Conservation (phyloP, 2,329 filamentous ascomycete species). For the Emmonsiellopsis sp. region DNA sequence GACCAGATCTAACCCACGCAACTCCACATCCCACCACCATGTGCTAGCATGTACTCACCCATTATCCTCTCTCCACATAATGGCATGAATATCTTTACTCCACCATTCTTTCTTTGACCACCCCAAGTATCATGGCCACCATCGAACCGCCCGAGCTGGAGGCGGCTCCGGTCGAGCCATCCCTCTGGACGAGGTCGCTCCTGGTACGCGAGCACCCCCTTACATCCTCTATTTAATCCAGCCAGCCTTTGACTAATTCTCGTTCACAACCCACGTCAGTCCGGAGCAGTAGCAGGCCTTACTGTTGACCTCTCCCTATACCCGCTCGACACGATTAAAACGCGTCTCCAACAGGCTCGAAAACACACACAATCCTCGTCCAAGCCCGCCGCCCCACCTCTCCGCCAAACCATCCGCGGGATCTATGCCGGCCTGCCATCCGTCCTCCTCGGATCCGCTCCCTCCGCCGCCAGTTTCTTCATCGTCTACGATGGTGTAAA, state of each 20-base stretch:
- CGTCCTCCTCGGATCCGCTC: slow-evolving; percentile 82
- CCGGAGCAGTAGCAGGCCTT: slow-evolving; percentile 85
- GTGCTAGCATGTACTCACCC: not conserved
- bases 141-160: slow-evolving; percentile 19
- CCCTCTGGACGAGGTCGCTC: slow-evolving; percentile 36
- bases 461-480: slow-evolving; percentile 95
- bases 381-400: slow-evolving; percentile 44
- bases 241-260: not conserved
- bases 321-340: slow-evolving; percentile 98
- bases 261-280: slow-evolving; percentile 34
- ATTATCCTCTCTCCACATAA: not conserved
- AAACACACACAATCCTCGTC: slow-evolving; percentile 45
- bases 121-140: slow-evolving; percentile 12
- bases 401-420: slow-evolving; percentile 77
- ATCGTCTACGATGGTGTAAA: slow-evolving; percentile 81
- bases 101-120: not conserved
- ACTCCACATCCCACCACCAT: not conserved
- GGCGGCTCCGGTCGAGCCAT: slow-evolving; percentile 28
- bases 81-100: not conserved
- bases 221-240: not conserved
- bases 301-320: slow-evolving; percentile 95
- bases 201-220: slow-evolving; percentile 19
- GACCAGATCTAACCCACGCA: not conserved
- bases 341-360: slow-evolving; percentile 64
- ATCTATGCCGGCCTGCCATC: slow-evolving; percentile 90